Percentiles rank a stretch among this genome's conserved stretches.
Conservation (phyloP, 2,329 filamentous ascomycete species). For the Teratosphaeria gauchensis region DNA sequence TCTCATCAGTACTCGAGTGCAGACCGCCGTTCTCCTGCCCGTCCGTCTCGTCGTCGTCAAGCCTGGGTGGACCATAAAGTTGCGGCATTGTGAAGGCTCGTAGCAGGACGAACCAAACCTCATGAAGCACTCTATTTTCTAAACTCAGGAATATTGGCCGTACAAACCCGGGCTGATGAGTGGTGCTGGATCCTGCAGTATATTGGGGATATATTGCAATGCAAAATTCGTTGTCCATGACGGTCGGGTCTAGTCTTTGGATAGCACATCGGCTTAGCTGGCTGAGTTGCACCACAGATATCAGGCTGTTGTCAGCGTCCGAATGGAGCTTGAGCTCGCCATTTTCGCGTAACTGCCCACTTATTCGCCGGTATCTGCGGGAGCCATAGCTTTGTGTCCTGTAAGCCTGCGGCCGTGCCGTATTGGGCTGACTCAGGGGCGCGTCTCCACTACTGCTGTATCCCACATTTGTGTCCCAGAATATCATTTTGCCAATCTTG, state of each 20-base stretch:
- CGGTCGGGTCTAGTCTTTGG: constrained; percentile 80
- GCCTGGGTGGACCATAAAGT: constrained; percentile 58
- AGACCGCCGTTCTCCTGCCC: constrained; percentile 19
- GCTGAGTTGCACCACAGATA: constrained; percentile 77
- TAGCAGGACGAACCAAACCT: constrained; percentile 92
- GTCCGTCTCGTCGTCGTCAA: constrained; percentile 32
- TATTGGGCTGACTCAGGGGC: constrained; percentile 5
- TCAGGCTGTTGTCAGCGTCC: constrained; percentile 69
- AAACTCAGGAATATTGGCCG: constrained; percentile 84
- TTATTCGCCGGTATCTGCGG: constrained; percentile 75
- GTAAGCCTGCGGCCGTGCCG: constrained; percentile 39
- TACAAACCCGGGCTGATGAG: constrained; percentile 54
- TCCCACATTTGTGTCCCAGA: constrained; percentile 66
- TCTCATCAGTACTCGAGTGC: constrained; percentile 39
- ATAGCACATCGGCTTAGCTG: constrained; percentile 84
- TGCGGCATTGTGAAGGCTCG: constrained; percentile 88
- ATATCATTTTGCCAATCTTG: constrained; percentile 61
- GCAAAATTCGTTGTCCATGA: constrained; percentile 86
- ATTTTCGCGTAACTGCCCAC: constrained; percentile 88
- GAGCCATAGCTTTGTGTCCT: constrained; percentile 48
- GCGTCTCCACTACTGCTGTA: constrained; percentile 34
- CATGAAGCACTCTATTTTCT: constrained; percentile 81
- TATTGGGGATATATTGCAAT: constrained; percentile 95
- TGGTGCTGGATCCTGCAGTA: constrained; percentile 58
- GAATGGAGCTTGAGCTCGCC: constrained; percentile 86